Conservation (phyloP, 2,329 filamentous ascomycete genomes). For the Stenocarpella maydis region DNA sequence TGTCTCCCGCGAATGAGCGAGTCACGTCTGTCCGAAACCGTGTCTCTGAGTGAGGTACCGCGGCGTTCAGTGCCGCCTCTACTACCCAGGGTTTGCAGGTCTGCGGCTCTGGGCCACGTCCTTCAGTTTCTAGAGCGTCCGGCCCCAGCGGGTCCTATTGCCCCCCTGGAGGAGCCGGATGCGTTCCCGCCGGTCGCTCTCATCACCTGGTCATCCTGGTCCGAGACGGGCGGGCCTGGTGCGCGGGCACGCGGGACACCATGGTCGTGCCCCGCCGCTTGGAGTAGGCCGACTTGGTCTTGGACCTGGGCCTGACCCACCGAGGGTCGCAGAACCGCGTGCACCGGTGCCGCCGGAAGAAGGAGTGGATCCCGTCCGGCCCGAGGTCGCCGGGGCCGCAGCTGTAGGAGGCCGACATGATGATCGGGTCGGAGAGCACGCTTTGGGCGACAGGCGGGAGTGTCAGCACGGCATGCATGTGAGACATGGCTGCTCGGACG, state of each 20-base stretch:
- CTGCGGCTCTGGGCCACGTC: too few relatives aligned
- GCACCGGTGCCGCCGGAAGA: constrained; percentile 50
- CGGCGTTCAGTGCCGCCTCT: too few relatives aligned
- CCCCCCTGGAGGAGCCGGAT: too few relatives aligned
- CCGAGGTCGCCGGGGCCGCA: constrained; percentile 52
- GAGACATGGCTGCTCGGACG: too few relatives aligned
- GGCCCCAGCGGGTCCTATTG: background rate
- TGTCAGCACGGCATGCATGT: background rate
- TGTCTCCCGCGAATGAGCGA: too few relatives aligned
- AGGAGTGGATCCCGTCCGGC: constrained; percentile 48
- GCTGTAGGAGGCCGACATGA: constrained; percentile 47
- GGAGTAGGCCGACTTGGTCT: background rate
- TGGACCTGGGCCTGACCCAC: constrained; percentile 38
- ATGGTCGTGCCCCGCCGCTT: constrained; percentile 26
- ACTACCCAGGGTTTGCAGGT: background rate
- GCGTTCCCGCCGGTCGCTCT: background rate
- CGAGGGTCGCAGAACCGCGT: constrained; percentile 43
- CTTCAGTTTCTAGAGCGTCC: background rate
- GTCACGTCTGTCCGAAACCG: background rate
- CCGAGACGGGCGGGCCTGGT: constrained; percentile 1
- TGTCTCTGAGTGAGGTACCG: background rate
- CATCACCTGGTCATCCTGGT: constrained; percentile 17
- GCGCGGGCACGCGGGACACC: background rate
- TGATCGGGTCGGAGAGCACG: constrained; percentile 52
- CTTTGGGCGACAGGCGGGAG: constrained; percentile 29